Evolutionary conservation across 202 grass and related monocot genomes (phyloP).

Genomic region (Musa balbisiana): DNA sequence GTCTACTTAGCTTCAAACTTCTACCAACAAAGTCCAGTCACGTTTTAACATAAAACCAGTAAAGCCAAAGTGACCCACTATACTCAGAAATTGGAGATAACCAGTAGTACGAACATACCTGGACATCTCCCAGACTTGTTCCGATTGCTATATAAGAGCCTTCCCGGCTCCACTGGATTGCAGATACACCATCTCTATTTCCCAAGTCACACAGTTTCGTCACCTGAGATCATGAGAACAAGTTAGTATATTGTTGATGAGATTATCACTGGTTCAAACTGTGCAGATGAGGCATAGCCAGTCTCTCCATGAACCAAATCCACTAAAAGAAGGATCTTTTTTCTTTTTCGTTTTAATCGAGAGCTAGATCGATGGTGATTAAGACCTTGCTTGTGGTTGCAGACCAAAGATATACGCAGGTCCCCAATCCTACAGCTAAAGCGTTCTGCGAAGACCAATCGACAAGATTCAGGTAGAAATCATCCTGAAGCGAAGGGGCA

Average conservation of each 20-base stretch:
- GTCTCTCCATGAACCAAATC: neutral
- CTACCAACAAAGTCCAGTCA: neutral
- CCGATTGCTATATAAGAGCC: slow-evolving; percentile 89
- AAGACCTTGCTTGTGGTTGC: slow-evolving; percentile 76
- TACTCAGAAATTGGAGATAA: neutral
- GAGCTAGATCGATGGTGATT: neutral
- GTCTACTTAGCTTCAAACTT: neutral
- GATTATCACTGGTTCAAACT: neutral
- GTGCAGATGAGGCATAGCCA: neutral
- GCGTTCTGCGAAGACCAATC: slow-evolving; percentile 96
- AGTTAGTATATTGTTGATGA: neutral
- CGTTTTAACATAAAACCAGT: neutral
- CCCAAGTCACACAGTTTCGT: slow-evolving; percentile 90
- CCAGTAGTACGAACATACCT: slow-evolving; percentile 35
- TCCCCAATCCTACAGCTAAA: slow-evolving; percentile 84
- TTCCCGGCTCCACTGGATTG: slow-evolving; percentile 87
- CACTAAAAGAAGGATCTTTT: neutral
- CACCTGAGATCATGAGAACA: slow-evolving; percentile 31
- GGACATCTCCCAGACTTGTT: slow-evolving; percentile 80
- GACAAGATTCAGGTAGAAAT: slow-evolving; percentile 96
- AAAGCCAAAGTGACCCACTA: neutral
- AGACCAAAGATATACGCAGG: slow-evolving; percentile 89
- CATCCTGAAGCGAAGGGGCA: slow-evolving; percentile 80
- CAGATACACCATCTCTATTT: slow-evolving; percentile 63
- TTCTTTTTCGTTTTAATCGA: neutral